phyloP scores from a whole-genome alignment of 495 filamentous ascomycete genomes.

The Penicillium salamii region DNA sequence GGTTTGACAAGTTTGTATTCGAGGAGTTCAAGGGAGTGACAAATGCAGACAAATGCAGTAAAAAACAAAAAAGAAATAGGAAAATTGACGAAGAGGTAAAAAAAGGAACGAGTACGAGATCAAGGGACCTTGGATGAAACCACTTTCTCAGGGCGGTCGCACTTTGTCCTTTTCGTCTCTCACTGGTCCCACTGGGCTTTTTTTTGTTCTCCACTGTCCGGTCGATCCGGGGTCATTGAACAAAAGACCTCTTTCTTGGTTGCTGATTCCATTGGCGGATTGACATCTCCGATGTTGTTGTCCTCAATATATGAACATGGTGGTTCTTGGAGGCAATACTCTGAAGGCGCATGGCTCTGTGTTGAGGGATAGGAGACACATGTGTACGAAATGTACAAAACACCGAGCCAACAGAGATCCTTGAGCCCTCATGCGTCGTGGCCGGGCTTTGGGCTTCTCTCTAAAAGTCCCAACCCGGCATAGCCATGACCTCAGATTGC shows the following conservation, averaged over 20 bases:
- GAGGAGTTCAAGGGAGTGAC: background rate
- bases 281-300: constrained; percentile 12
- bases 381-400: too few species aligned
- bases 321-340: background rate
- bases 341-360: too few species aligned
- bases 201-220: constrained; percentile 22
- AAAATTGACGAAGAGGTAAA: background rate
- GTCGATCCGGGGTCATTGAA: constrained; percentile 29
- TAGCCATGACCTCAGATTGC: constrained; percentile 28
- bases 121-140: constrained; percentile 5
- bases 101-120: constrained; percentile 9
- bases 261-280: constrained; percentile 17
- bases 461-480: constrained; percentile 8
- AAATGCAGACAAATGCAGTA: background rate
- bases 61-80: constrained; percentile 1
- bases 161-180: background rate
- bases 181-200: constrained; percentile 19
- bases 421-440: background rate
- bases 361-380: too few species aligned
- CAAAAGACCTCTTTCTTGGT: background rate
- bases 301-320: background rate
- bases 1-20: too few species aligned
- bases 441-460: constrained; percentile 13
- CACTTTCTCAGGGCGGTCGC: background rate
- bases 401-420: too few species aligned